Conservation (phyloP, 2,329 filamentous ascomycete species). For the Pseudocercospora vitis region DNA sequence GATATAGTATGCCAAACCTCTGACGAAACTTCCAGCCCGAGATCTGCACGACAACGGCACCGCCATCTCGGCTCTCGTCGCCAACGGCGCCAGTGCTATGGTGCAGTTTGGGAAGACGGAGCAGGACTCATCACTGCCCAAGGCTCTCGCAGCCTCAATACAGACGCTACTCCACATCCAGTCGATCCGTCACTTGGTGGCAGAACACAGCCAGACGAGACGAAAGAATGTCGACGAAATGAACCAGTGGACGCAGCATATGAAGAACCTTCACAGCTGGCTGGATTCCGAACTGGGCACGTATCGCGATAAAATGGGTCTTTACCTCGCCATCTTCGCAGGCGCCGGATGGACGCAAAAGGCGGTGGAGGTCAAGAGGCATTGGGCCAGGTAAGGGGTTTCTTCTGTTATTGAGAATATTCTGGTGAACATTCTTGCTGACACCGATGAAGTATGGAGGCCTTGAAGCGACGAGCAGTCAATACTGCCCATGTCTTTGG, state of each 20-base stretch:
- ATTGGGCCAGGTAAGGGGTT: not conserved
- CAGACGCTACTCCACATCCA: not conserved
- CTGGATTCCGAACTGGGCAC: not conserved
- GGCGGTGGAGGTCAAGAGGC: not conserved
- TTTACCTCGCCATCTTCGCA: too few species aligned
- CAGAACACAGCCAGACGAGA: not conserved
- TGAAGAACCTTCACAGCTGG: not conserved
- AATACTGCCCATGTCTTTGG: not conserved
- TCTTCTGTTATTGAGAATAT: too few species aligned
- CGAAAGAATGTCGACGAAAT: not conserved
- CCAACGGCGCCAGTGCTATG: not conserved
- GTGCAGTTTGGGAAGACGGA: not conserved
- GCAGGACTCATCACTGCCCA: not conserved
- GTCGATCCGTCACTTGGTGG: not conserved
- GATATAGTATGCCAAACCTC: too few species aligned
- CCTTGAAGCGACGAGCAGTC: not conserved
- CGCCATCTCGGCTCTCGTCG: not conserved
- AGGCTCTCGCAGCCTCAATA: not conserved
- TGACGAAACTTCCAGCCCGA: not conserved
- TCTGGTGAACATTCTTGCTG: too few species aligned
- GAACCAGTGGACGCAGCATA: not conserved
- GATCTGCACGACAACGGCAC: not conserved
- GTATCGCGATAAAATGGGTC: not conserved
- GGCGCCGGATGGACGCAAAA: too few species aligned
- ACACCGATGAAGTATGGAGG: too few species aligned